Percentiles rank a stretch among this genome's conserved stretches.
phyloP scores from a whole-genome alignment of 1,284 basidiomycete genomes.

The Cutaneotrichosporon spelunceum region DNA sequence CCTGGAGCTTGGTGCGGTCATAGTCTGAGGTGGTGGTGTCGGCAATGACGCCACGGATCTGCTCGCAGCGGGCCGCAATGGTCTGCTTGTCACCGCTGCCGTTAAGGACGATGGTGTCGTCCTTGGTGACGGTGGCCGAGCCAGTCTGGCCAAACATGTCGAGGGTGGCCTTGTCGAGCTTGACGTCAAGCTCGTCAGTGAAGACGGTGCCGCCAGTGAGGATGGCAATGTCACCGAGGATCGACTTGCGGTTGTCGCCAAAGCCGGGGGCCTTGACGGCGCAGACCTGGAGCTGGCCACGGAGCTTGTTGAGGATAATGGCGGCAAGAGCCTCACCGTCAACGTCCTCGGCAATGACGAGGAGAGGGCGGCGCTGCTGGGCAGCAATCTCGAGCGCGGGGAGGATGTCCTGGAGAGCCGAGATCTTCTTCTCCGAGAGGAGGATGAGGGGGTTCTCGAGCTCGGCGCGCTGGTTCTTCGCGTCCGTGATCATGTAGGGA shows the following conservation, averaged over 20 bases:
- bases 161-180: conserved; percentile 84
- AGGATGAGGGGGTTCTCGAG: conserved; percentile 95
- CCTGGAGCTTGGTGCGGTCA: conserved; percentile 93
- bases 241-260: conserved; percentile 97
- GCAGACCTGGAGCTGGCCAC: conserved; percentile 87
- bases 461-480: conserved; percentile 94
- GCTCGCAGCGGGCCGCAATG: conserved; percentile 87
- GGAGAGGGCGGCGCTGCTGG: conserved; percentile 81
- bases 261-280: conserved; percentile 98
- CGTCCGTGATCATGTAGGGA: conserved; percentile 98
- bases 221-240: conserved; percentile 94
- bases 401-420: conserved; percentile 88
- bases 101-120: conserved; percentile 95
- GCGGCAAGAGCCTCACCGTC: conserved; percentile 97
- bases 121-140: conserved; percentile 92
- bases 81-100: conserved; percentile 82
- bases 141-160: conserved; percentile 92
- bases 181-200: conserved; percentile 96
- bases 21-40: conserved; percentile 88
- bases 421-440: conserved; percentile 98
- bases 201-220: conserved; percentile 97
- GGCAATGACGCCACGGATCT: conserved; percentile 79
- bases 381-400: conserved; percentile 90
- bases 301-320: conserved; percentile 97
- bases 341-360: conserved; percentile 96